phyloP scores from a whole-genome alignment of 768 basidiomycete species.

The Trametes villosa region DNA sequence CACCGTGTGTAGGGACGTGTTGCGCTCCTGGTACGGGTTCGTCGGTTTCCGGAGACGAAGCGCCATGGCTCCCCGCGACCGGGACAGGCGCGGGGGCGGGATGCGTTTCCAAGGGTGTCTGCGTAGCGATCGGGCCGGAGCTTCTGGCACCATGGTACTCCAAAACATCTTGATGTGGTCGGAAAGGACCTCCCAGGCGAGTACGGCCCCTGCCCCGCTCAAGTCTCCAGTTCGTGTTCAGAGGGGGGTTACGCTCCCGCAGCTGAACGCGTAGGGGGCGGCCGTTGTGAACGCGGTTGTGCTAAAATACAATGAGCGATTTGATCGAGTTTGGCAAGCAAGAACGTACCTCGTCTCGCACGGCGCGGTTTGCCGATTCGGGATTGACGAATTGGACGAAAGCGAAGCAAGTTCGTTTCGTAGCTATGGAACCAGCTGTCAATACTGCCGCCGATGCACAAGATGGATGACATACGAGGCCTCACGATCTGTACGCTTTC shows the following conservation, averaged over 20 bases:
- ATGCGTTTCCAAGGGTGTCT: background rate
- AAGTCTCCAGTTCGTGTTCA: conserved; percentile 50
- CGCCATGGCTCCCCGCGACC: background rate
- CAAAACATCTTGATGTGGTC: background rate
- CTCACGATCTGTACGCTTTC: conserved; percentile 67
- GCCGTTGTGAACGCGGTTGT: conserved; percentile 70
- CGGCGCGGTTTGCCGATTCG: conserved; percentile 68
- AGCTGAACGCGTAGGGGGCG: conserved; percentile 77
- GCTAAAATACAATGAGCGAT: conserved; percentile 42
- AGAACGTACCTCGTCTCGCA: conserved; percentile 60
- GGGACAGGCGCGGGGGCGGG: background rate
- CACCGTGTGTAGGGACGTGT: background rate
- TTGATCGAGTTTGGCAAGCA: no score
- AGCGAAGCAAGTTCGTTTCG: conserved; percentile 73
- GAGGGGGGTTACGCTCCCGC: conserved; percentile 64
- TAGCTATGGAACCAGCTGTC: conserved; percentile 44
- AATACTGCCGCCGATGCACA: conserved; percentile 1
- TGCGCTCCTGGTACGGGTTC: background rate
- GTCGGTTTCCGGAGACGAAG: background rate
- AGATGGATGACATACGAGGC: conserved; percentile 51
- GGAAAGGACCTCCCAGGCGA: conserved; percentile 35
- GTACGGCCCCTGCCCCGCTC: conserved; percentile 45
- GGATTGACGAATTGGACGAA: conserved; percentile 73
- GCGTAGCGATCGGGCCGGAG: background rate
- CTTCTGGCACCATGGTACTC: background rate